These are phyloP conservation scores for Lichtheimia hyalospora DNA, from an alignment of 371 early-diverging fungal species.

Conservation along the genomic window DNA sequence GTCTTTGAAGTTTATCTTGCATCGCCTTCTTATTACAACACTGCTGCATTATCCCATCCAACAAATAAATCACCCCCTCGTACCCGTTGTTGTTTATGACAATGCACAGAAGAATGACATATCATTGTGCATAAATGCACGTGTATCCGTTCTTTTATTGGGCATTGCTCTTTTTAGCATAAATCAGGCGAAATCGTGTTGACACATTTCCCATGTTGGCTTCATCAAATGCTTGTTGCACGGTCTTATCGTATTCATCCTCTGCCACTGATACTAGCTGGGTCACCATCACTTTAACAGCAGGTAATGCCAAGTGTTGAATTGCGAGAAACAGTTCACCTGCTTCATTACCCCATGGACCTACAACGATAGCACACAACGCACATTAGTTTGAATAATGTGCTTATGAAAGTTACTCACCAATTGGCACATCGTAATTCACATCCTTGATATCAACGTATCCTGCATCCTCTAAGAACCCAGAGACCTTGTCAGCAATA, in stretches of 20 bases:
- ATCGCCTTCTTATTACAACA: no score
- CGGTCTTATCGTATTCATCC: conserved; percentile 20
- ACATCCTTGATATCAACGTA: conserved; percentile 23
- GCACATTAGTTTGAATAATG: neutral
- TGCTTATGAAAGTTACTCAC: conserved; percentile 8
- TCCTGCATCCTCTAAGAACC: conserved; percentile 24
- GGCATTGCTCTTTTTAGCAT: conserved; percentile 18
- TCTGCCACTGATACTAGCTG: conserved; percentile 14
- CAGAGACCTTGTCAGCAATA: conserved; percentile 38
- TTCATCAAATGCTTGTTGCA: conserved; percentile 28
- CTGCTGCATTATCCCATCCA: no score
- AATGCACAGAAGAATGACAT: no score
- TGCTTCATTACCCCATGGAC: conserved; percentile 35
- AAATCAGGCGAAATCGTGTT: conserved; percentile 32
- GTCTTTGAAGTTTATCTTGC: no score
- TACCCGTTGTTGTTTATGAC: no score
- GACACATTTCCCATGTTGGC: conserved; percentile 15
- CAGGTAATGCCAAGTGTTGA: conserved; percentile 37
- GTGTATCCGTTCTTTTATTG: neutral
- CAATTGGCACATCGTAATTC: conserved; percentile 36
- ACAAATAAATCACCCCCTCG: no score
- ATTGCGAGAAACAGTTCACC: conserved; percentile 37
- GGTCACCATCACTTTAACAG: conserved; percentile 41
- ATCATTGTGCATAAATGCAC: no score
- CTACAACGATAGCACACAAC: conserved; percentile 5